Conservation (phyloP, 495 filamentous ascomycete species). For the Trichoderma reesei region DNA sequence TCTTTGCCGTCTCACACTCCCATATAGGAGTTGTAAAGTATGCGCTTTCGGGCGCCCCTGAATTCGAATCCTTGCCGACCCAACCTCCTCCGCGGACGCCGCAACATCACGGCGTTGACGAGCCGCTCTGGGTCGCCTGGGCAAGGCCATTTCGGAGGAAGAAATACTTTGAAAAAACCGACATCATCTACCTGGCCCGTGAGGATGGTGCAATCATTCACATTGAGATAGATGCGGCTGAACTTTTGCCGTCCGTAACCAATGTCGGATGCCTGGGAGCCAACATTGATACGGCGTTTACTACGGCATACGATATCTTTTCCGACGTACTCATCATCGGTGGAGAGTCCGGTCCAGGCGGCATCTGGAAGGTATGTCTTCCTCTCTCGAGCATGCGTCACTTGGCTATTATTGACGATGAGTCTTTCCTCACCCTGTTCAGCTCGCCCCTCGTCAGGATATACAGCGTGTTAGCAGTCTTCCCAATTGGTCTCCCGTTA, state of each 20-base stretch:
- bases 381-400: not conserved
- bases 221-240: conserved; percentile 50
- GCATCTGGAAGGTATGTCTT: conserved; percentile 55
- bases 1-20: conserved; percentile 50
- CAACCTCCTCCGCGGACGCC: conserved; percentile 21
- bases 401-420: not conserved
- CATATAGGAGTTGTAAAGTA: conserved; percentile 52
- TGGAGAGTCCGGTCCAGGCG: conserved; percentile 74
- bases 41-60: conserved; percentile 40
- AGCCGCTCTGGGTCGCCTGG: conserved; percentile 54
- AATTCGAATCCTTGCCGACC: conserved; percentile 29
- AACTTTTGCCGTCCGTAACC: conserved; percentile 36
- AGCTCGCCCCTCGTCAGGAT: conserved; percentile 33
- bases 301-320: conserved; percentile 38
- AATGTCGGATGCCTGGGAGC: conserved; percentile 50
- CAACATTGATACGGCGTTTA: conserved; percentile 57
- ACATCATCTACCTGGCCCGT: conserved; percentile 68
- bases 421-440: conserved; percentile 4
- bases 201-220: conserved; percentile 69
- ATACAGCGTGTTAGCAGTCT: conserved; percentile 37
- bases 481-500: conserved; percentile 75
- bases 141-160: conserved; percentile 56
- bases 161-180: conserved; percentile 47
- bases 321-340: conserved; percentile 71
- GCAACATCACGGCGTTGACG: conserved; percentile 28